Evolutionary conservation across 768 basidiomycete genomes (phyloP), one percentile per base, ranked within the genome.

Genomic region (Cystofilobasidium ferigula): DNA sequence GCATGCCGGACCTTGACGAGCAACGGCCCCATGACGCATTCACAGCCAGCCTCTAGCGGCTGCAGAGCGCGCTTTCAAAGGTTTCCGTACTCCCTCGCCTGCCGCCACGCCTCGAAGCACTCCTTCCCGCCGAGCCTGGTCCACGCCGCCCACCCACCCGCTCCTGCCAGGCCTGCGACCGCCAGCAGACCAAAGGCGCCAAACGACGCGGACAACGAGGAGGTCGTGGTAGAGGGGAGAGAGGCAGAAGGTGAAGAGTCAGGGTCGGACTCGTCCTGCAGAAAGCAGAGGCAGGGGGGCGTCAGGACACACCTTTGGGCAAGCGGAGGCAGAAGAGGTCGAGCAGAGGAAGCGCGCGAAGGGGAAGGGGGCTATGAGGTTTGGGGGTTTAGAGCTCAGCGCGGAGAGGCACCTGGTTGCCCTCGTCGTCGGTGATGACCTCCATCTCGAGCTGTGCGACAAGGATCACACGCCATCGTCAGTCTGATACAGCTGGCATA

Each of bases 361-460:
- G 26, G 48, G 28, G 48, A 51, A 24, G 48, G 48, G 48, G 26
- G 48, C 28, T 43, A 13, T 43, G 4, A 5, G 12, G 42, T 9
- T 13, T 13, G 20, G 40, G n/a, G 16, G 57, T 67, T 85, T 83
- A 97, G 75, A 97, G 90, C 84, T 98, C 94, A 83, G 83, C 87
- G 74, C 84, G 90, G 72, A 88, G 77, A 78, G 91, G 93, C 84
- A 94, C 89, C 89, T 94, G 80, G 69, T 88, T 86, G 74, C 85
- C 87, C 62, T 86, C 73, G 42, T 74, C 76, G 70, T 79, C 79
- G 42, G 72, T 61, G 63, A 73, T 81, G 63, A 77, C 77, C 69
- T 86, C 86, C 58, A 80, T 76, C 54, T 65, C 69, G 42, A 74
- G 61, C 70, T 74, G 51, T 45, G 24, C n/a, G 48, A 13, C 13